phyloP scores from a whole-genome alignment of 2,329 filamentous ascomycete genomes.

The Orbilia oligospora region DNA sequence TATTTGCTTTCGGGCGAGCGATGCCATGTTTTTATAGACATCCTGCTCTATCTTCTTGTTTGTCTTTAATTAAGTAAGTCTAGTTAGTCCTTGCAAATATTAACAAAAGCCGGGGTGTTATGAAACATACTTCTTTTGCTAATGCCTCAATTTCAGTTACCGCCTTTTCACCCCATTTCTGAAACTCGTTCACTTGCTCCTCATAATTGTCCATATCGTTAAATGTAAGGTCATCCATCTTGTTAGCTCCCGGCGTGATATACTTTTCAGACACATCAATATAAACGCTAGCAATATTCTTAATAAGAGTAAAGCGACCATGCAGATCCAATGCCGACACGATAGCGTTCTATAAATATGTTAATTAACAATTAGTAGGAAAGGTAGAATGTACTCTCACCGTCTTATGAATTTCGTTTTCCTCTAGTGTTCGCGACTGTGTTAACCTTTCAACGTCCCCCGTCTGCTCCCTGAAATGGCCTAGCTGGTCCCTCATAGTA shows the following conservation, averaged over 20 bases:
- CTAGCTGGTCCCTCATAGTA: not conserved
- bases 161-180: slow-evolving; percentile 20
- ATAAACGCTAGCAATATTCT: slow-evolving; percentile 38
- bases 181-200: not conserved
- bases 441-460: not conserved
- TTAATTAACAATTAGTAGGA: not conserved
- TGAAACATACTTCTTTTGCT: not conserved
- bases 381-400: not conserved
- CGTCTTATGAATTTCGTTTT: not conserved
- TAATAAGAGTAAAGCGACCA: slow-evolving; percentile 31
- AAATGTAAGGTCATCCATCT: slow-evolving; percentile 27
- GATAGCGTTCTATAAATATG: not conserved
- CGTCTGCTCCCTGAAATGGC: not conserved
- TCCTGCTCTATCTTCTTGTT: not conserved
- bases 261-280: slow-evolving; percentile 29
- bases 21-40: not conserved
- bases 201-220: not conserved
- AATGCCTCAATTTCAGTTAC: slow-evolving; percentile 16
- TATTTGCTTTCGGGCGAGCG: slow-evolving; percentile 1
- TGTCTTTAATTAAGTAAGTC: not conserved
- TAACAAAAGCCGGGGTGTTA: not conserved
- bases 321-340: slow-evolving; percentile 16
- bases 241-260: slow-evolving; percentile 38
- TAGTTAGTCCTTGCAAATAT: not conserved
- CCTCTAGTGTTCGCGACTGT: not conserved